Conservation (phyloP, 345 rosid species). For the Brassica carinata region DNA sequence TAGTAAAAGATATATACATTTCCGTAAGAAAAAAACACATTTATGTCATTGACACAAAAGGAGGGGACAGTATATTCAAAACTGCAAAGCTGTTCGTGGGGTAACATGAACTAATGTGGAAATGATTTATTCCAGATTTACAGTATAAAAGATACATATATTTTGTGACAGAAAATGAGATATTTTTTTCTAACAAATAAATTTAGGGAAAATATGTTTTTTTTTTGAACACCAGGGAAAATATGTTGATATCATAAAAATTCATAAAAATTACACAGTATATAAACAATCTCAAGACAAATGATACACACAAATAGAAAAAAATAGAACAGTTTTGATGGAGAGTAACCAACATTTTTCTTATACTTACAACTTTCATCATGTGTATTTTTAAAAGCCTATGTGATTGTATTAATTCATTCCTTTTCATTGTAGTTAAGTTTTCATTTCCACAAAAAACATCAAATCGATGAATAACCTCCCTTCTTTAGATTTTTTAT, state of each 20-base stretch:
- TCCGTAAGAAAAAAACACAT: background rate
- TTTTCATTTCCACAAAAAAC: too few species aligned
- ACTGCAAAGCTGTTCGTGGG: slow-evolving; percentile 2
- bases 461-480: too few species aligned
- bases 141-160: background rate
- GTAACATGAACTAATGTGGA: background rate
- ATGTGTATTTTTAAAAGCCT: background rate
- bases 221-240: background rate
- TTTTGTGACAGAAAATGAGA: background rate
- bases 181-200: background rate
- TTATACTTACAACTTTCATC: background rate
- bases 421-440: background rate
- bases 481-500: too few species aligned
- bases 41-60: background rate
- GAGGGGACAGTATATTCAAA: background rate
- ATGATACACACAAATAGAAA: background rate
- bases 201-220: background rate
- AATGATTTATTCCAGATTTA: background rate
- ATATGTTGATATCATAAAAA: background rate
- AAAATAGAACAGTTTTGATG: background rate
- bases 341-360: background rate
- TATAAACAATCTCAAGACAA: background rate
- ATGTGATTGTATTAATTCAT: background rate
- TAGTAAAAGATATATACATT: background rate
- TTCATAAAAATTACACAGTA: background rate